phyloP scores from a whole-genome alignment of 352 stramenopile species.

The Globisporangium apiculatum region DNA sequence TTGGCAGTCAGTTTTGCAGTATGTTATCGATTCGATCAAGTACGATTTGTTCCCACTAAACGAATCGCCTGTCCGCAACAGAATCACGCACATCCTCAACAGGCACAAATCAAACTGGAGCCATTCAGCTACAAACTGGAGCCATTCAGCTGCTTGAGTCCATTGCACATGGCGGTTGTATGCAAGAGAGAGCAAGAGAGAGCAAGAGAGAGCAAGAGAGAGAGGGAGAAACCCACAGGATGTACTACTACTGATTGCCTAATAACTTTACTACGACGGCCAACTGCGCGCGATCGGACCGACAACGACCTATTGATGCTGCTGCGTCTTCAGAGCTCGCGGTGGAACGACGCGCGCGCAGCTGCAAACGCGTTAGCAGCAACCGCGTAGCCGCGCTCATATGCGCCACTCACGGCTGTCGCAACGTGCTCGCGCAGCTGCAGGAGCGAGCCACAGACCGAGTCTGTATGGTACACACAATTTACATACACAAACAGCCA shows the following conservation, averaged over 20 bases:
- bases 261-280: slow-evolving; percentile 17
- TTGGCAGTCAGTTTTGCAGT: too few relatives aligned
- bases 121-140: background rate
- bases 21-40: too few relatives aligned
- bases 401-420: slow-evolving; percentile 18
- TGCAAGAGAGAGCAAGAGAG: too few relatives aligned
- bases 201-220: too few relatives aligned
- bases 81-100: background rate
- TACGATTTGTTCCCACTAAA: too few relatives aligned
- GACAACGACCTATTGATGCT: too few relatives aligned
- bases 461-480: background rate
- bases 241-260: background rate
- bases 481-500: background rate
- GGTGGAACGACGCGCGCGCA: slow-evolving; percentile 8
- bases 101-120: background rate
- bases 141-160: too few relatives aligned
- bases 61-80: background rate
- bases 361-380: slow-evolving; percentile 1
- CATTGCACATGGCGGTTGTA: too few relatives aligned
- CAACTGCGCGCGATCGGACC: background rate
- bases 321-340: slow-evolving; percentile 2
- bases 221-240: too few relatives aligned
- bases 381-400: slow-evolving; percentile 1
- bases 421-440: slow-evolving; percentile 28
- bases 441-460: slow-evolving; percentile 28